These are phyloP conservation scores for Acidomyces sp. DNA, from an alignment of 495 filamentous ascomycete species.

Conservation along the genomic window DNA sequence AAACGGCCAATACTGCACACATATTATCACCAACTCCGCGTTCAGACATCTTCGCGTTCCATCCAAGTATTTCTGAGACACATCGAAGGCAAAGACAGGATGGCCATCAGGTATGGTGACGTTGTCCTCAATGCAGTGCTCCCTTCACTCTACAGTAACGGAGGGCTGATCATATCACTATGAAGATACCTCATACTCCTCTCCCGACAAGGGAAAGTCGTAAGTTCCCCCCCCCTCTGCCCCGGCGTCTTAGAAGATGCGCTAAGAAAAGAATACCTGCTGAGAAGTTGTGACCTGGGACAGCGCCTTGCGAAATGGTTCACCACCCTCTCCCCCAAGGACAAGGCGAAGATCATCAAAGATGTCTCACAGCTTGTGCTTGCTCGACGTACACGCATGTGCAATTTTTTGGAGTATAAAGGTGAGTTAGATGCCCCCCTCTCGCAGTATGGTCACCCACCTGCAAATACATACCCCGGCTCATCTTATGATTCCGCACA, in stretches of 20 bases:
- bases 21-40: too few relatives aligned
- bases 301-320: slow-evolving; percentile 99
- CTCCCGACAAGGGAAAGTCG: slow-evolving; percentile 97
- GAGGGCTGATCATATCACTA: not conserved
- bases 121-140: too few relatives aligned
- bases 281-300: not conserved
- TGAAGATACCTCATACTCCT: slow-evolving; percentile 96
- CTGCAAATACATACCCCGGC: not conserved
- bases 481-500: not conserved
- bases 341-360: slow-evolving; percentile 99
- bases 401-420: slow-evolving; percentile 99
- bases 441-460: slow-evolving; percentile 7
- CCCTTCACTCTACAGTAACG: not conserved
- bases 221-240: slow-evolving; percentile 34
- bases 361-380: slow-evolving; percentile 98
- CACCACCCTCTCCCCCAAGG: slow-evolving; percentile 91
- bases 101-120: slow-evolving; percentile 59
- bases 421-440: slow-evolving; percentile 35
- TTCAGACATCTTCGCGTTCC: too few relatives aligned
- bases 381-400: slow-evolving; percentile 91
- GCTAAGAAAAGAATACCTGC: too few relatives aligned
- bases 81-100: too few relatives aligned
- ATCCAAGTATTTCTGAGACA: too few relatives aligned
- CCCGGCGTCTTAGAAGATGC: slow-evolving; percentile 11
- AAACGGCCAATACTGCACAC: too few relatives aligned